These are phyloP conservation scores for Cercophora sp. DNA, from an alignment of 495 filamentous ascomycete genomes.

Conservation along the genomic window DNA sequence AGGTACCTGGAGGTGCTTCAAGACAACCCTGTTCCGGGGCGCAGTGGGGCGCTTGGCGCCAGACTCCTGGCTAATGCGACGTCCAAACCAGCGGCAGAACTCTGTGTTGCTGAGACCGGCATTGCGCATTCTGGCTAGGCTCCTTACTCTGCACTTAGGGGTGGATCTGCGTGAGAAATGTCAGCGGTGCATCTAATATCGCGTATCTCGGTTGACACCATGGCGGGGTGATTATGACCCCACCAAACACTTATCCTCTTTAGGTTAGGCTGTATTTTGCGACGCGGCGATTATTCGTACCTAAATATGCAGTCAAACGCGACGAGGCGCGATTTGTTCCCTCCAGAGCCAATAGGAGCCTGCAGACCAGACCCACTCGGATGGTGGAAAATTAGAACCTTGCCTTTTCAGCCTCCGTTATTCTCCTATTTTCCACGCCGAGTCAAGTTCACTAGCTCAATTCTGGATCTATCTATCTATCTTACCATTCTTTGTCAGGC, in stretches of 20 bases:
- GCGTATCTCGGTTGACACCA: neutral
- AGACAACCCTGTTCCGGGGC: too few species aligned
- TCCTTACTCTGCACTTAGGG: neutral
- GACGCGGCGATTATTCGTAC: neutral
- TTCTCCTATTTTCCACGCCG: neutral
- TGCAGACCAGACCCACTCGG: neutral
- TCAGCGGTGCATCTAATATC: neutral
- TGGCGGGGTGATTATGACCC: neutral
- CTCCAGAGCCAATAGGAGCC: neutral
- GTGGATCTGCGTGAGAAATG: neutral
- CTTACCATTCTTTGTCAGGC: neutral
- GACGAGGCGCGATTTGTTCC: neutral
- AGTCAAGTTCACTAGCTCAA: neutral
- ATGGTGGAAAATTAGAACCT: conserved; percentile 3
- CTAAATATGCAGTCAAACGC: neutral
- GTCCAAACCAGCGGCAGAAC: too few species aligned
- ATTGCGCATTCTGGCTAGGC: neutral
- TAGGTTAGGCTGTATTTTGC: neutral
- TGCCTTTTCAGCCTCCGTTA: neutral
- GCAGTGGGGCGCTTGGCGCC: too few species aligned
- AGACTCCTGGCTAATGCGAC: too few species aligned
- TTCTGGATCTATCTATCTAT: conserved; percentile 2
- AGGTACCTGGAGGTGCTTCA: too few species aligned
- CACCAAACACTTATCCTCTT: neutral
- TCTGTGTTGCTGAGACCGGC: neutral